Evolutionary conservation across 169 alveolate genomes (phyloP).

Genomic region (Plasmodium reichenowi): DNA sequence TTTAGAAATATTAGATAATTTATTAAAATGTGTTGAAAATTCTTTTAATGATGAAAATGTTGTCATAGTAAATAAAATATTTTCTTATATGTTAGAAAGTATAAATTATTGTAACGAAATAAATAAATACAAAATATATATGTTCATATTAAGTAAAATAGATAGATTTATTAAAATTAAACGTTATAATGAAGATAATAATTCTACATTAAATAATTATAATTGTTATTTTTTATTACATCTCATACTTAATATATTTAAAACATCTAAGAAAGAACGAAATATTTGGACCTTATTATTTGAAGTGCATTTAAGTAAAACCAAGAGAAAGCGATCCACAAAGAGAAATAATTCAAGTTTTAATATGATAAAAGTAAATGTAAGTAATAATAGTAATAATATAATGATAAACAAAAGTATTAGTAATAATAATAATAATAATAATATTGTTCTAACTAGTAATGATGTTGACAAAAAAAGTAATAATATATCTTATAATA

Average conservation of each 20-base stretch:
- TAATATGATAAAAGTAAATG: not conserved
- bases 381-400: not conserved
- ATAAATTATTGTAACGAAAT: slow-evolving; percentile 23
- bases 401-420: not conserved
- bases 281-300: slow-evolving; percentile 53
- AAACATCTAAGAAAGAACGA: slow-evolving; percentile 11
- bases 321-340: slow-evolving; percentile 12
- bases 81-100: slow-evolving; percentile 56
- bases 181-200: slow-evolving; percentile 36
- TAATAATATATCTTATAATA: too few relatives aligned
- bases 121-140: slow-evolving; percentile 62
- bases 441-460: too few relatives aligned
- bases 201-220: slow-evolving; percentile 46
- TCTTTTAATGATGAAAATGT: slow-evolving; percentile 38
- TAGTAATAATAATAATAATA: too few relatives aligned
- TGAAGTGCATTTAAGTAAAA: slow-evolving; percentile 53
- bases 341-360: not conserved
- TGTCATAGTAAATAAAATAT: slow-evolving; percentile 31
- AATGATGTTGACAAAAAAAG: too few relatives aligned
- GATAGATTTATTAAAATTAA: slow-evolving; percentile 46
- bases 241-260: slow-evolving; percentile 41
- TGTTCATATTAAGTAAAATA: slow-evolving; percentile 40
- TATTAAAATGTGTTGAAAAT: slow-evolving; percentile 58
- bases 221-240: slow-evolving; percentile 57
- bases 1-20: slow-evolving; percentile 42